Base-by-base conservation (phyloP, 305 asterid species). In the Rubia tinctorum region DNA sequence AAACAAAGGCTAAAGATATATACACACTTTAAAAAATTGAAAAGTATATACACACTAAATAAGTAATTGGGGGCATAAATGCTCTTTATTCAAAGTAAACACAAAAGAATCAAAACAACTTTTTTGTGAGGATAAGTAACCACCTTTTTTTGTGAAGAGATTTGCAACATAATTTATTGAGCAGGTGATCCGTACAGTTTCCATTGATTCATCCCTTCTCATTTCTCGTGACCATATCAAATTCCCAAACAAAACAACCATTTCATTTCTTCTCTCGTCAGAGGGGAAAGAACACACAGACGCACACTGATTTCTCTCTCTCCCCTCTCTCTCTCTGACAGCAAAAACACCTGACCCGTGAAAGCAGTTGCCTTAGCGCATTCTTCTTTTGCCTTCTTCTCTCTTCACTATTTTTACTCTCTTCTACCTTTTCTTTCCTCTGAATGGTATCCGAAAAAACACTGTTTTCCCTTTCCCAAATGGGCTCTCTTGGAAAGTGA, bases 301-400 rank as follows among this genome's bases (percentile, higher is more conserved):
- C 66, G 3, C 69, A 12, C 45, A 40, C 55, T 43, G 40, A 8
- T 44, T 34, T 45, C 44, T 43, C 40, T 56, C 68, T 73, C 72
- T 60, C 66, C n/a, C 25, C 60, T 5, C 22, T 61, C 27, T 55
- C 68, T 40, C 71, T 65, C 75, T 76, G 80, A 70, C 77, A 27
- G 71, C 66, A 69, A 67, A 79, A 79, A 74, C 79, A 79, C 82
- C 82, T 79, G 82, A 79, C 79, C 65, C 78, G 75, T 78, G 78
- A 77, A 72, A 67, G 69, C 77, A 73, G 77, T 78, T 78, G 68
- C 67, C 77, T 73, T 68, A 62, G 12, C 25, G 8, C 60, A 7
- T 55, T 55, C 60, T 55, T 55, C 58, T 51, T 51, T 51, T 51
- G 73, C 55, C 18, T 66, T 58, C 59, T 49, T 56, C 69, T 25